A percentile compares a stretch with the other conserved stretches of the same genome.
Evolutionary conservation across 2,329 filamentous ascomycete genomes (phyloP).

Genomic region (Pseudogymnoascus sp.): DNA sequence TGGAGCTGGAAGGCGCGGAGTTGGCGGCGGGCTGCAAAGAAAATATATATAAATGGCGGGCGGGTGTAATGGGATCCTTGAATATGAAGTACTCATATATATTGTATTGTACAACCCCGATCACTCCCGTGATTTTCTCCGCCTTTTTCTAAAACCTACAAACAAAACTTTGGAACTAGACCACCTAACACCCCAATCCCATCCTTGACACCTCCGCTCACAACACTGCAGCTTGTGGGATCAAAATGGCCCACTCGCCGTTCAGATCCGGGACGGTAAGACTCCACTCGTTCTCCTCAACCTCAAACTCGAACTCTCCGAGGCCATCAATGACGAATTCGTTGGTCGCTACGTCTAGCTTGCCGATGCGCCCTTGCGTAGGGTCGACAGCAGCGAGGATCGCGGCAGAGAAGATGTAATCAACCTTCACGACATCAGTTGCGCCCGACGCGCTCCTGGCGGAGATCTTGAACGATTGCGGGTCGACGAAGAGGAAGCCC

Average conservation of each 20-base stretch:
- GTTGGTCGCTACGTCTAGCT: constrained; percentile 31
- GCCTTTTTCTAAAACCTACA: not conserved
- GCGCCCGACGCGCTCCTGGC: constrained; percentile 26
- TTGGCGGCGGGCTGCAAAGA: not conserved
- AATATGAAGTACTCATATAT: not conserved
- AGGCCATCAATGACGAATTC: constrained; percentile 34
- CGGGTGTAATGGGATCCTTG: not conserved
- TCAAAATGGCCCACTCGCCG: constrained; percentile 20
- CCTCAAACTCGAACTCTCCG: constrained; percentile 37
- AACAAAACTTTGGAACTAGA: constrained; percentile 1
- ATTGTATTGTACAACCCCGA: constrained; percentile 4
- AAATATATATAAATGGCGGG: not conserved
- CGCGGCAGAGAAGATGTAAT: constrained; percentile 20
- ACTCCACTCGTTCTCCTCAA: constrained; percentile 34
- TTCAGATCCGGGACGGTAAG: constrained; percentile 19
- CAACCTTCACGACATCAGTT: not conserved
- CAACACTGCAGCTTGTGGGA: not conserved
- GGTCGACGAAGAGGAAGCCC: not conserved
- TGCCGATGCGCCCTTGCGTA: constrained; percentile 30
- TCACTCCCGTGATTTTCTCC: not conserved
- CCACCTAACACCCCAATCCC: not conserved
- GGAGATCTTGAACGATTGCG: constrained; percentile 10
- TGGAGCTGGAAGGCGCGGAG: not conserved
- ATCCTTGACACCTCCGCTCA: not conserved
- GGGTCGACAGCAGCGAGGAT: constrained; percentile 29